Base-by-base conservation (phyloP, 805 yeast species). In the Nakazawaea ernobii region DNA sequence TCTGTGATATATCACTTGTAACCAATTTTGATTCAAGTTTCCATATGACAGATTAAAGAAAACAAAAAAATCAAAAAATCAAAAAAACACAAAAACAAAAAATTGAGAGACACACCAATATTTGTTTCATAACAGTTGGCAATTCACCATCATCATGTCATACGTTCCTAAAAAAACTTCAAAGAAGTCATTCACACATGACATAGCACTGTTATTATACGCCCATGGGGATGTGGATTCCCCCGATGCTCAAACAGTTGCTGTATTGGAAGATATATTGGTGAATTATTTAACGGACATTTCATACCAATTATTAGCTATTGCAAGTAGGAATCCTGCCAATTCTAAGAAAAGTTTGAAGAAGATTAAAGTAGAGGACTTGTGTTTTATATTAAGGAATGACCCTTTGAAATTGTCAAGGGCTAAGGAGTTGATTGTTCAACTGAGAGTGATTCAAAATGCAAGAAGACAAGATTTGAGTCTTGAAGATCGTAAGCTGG, bases 171-270 rank as follows among this genome's bases (percentile, higher is more conserved):
- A 39, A 26, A 45, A 39, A 40, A 9, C 33, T 15, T 37, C 46
- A 4, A 47, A 47, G 40, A 38, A 38, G 26, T 38, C 43, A 40
- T 70, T 68, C 53, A 56, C 66, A 26, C 62, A 59, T 41, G 74
- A 79, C 51, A 66, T 82, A 30, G 75, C 77, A 53, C 73, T 85
- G 0, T 60, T 85, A 42, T 62, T 85, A 47, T 85, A 79, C 53
- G 90, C 90, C 0, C 84, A 75, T 60, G 92, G 92, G 1, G 92
- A 85, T 57, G 82, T 77, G 2, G 65, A 76, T n/a, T 72, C 79
- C 39, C 92, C 92, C 1, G 68, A 79, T 39, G 73, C 77, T 10
- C 87, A 83, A 49, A 80, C 87, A 0, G 79, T 82, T 1, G 79
- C 80, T 32, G 76, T 79, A 3, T 58, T 85, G 30, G 92, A 85